Base-by-base conservation (phyloP, 768 basidiomycete species). In the Tylopilus vinaceipallidus region DNA sequence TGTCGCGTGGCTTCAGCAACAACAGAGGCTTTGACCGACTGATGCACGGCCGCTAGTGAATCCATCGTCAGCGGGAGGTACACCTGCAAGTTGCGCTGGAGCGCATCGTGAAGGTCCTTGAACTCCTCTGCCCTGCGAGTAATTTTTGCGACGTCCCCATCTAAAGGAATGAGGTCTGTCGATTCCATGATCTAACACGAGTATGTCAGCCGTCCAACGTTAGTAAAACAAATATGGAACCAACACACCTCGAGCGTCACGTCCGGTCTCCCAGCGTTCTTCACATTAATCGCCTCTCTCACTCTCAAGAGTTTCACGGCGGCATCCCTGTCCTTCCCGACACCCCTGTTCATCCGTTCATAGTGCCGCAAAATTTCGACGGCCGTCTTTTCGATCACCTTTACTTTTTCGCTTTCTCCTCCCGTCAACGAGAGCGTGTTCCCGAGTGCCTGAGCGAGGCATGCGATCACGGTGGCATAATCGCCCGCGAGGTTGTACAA, bases 401-500 rank as follows among this genome's bases (percentile, higher is more conserved):
- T 73, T 17, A 82, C 81, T 61, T 87, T 88, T 59, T 86, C 84
- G 20, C 60, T 69, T 50, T 78, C 71, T 42, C 68, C 63, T n/a
- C 66, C 68, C 0, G 84, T 62, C 38, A 88, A 78, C 3, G 84
- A 75, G 41, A 98, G 76, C 0, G 89, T 86, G 61, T 85, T 88
- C 14, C 94, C 92, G 2, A 99, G 77, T 2, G 91, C 91, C 47
- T 84, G 82, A 13, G 92, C 91, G 30, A 98, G 85, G 45, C 90
- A 91, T 7, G 83, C 77, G 35, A 98, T 81, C 47, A 98, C 95
- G 22, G 90, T 91, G 13, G 79, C 71, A 64, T 94, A 93, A 55
- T 95, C 89, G 29, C 91, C 90, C 1, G 95, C 95, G 32, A 98
- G 82, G 70, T 98, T 95, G 73, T 93, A 98, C 37, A 99, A 74